Base-by-base conservation (phyloP, 495 filamentous ascomycete species). In the Penicillium fimorum region DNA sequence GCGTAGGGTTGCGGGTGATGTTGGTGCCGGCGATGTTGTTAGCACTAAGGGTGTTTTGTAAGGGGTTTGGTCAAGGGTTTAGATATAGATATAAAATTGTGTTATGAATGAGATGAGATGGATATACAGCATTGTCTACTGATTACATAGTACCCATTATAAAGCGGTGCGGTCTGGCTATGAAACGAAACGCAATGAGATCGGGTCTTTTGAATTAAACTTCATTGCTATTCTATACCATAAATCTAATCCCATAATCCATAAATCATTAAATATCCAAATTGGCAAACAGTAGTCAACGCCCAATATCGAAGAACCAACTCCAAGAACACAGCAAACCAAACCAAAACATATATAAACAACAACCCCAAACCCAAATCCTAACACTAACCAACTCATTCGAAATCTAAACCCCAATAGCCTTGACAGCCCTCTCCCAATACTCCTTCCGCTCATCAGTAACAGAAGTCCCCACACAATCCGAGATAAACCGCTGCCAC, bases 1-100 rank as follows among this genome's bases (percentile, higher is more conserved):
- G 53, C 76, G 84, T 63, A 78, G 92, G 13, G 79, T 79, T 41
- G 89, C 84, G 29, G 83, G 94, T 3, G 81, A 84, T 51, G 89
- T 90, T 45, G 84, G 85, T 58, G 90, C 91, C 64, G 91, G 91
- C 0, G 94, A 98, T 82, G 84, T 97, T 30, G 88, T 91, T 29
- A 96, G 92, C 73, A 97, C 92, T 13, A 97, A 97, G 80, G 92
- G 92, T 13, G 92, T 93, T 86, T 61, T 86, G 40, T 77, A 70
- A 64, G 12, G 48, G 48, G 7, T 43, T 12, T 7, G 25, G 4
- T 0, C 4, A 27, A 27, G 7, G 11, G 2, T 20, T 13, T 20
- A 13, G 5, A 38, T 8, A 54, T 15, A 17, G 2, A 24, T 32
- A 41, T 30, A 18, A 22, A 44, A 29, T 17, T 13, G 3, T 11